These are phyloP conservation scores for Amphichorda felina DNA, from an alignment of 2,329 filamentous ascomycete genomes.

Conservation along the genomic window DNA sequence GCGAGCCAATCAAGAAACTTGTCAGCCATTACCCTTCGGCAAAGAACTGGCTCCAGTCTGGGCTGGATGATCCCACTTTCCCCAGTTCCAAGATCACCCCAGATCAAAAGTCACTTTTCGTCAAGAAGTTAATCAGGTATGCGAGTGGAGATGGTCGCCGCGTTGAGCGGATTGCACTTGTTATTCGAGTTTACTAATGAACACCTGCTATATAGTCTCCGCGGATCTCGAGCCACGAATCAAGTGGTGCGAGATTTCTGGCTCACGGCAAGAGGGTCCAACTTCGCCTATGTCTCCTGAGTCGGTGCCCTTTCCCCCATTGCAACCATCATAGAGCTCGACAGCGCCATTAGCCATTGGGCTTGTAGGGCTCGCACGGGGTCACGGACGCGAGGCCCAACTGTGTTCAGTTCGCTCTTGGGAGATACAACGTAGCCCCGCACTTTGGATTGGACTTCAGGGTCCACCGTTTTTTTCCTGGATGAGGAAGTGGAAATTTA, in stretches of 20 bases:
- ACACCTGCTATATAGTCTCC: constrained; percentile 32
- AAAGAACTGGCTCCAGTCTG: constrained; percentile 50
- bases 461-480: no score
- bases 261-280: constrained; percentile 51
- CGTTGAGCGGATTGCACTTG: constrained; percentile 2
- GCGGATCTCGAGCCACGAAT: constrained; percentile 53
- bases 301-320: constrained; percentile 1
- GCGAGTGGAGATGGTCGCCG: constrained; percentile 7
- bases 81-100: constrained; percentile 45
- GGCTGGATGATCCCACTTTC: constrained; percentile 42
- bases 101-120: constrained; percentile 49
- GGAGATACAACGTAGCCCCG: no score
- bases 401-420: no score
- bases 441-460: no score
- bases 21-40: constrained; percentile 42
- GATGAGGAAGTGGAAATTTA: no score
- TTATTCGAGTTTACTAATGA: constrained; percentile 1
- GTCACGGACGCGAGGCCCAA: no score
- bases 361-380: no score
- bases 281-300: constrained; percentile 48
- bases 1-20: constrained; percentile 60
- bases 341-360: neutral
- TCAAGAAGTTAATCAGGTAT: constrained; percentile 54
- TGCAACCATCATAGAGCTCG: neutral
- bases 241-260: constrained; percentile 62